Conservation (phyloP, 345 rosid species). For the Mercurialis annua region DNA sequence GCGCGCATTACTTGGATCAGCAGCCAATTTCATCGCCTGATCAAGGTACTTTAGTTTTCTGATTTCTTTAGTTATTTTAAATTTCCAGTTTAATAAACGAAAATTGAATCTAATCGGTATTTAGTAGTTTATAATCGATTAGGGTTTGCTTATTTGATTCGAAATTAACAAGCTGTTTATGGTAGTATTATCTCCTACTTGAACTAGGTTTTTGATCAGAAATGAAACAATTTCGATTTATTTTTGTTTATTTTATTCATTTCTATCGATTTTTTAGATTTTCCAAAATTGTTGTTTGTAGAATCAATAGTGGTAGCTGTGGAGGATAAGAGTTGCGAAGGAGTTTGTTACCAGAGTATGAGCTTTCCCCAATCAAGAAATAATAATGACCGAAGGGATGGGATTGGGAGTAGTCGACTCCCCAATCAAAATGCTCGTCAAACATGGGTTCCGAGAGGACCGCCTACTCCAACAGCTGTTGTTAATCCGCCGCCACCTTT, state of each 20-base stretch:
- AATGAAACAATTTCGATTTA: neutral
- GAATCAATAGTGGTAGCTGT: neutral
- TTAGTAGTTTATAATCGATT: too few relatives aligned
- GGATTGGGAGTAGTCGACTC: conserved; percentile 46
- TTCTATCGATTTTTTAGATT: neutral
- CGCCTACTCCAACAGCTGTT: conserved; percentile 21
- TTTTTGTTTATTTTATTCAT: neutral
- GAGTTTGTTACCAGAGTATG: conserved; percentile 31
- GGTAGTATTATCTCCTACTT: too few relatives aligned
- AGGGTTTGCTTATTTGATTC: too few relatives aligned
- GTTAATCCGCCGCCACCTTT: conserved; percentile 17
- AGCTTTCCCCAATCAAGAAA: conserved; percentile 46
- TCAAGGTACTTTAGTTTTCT: neutral
- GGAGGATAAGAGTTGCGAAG: neutral
- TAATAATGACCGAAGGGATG: conserved; percentile 51
- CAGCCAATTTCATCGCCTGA: neutral
- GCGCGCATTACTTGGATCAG: conserved; percentile 1
- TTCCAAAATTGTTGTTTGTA: neutral
- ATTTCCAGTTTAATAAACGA: too few relatives aligned
- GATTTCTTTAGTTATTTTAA: neutral
- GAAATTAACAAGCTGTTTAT: too few relatives aligned
- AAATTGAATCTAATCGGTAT: too few relatives aligned
- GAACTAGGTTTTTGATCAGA: neutral
- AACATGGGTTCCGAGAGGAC: conserved; percentile 72
- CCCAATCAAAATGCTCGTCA: conserved; percentile 42